Conservation (phyloP, 768 basidiomycete genomes). For the Collybia mongolica region DNA sequence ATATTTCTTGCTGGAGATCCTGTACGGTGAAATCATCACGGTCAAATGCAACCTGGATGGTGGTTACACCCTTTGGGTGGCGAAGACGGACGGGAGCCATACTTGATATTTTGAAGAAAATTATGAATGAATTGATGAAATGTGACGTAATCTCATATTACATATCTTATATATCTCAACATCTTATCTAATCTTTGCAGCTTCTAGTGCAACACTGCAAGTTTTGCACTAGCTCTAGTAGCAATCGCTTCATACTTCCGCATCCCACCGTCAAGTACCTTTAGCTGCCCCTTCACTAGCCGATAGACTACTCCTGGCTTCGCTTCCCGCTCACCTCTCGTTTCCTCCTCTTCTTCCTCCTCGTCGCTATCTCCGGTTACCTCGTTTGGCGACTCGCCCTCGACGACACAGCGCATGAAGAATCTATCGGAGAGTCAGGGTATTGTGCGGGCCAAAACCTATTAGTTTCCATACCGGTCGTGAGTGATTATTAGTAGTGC, state of each 20-base stretch:
- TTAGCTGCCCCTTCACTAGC: conserved; percentile 18
- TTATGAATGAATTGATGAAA: neutral
- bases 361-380: conserved; percentile 11
- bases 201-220: conserved; percentile 11
- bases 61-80: conserved; percentile 81
- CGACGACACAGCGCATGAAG: conserved; percentile 27
- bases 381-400: conserved; percentile 20
- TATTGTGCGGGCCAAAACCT: too few species aligned
- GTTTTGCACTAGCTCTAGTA: conserved; percentile 13
- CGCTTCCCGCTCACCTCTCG: conserved; percentile 12
- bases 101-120: neutral
- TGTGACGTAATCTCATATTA: neutral
- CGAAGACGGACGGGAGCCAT: conserved; percentile 81
- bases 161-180: too few species aligned
- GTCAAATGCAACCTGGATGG: conserved; percentile 68
- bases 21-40: conserved; percentile 55
- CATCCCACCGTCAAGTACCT: conserved; percentile 22
- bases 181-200: neutral
- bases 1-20: conserved; percentile 76
- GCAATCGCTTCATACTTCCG: conserved; percentile 22
- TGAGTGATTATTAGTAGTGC: conserved; percentile 66
- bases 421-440: conserved; percentile 10
- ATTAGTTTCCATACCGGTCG: conserved; percentile 29
- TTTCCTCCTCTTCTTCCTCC: conserved; percentile 12
- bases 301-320: conserved; percentile 22